Evolutionary conservation across 148 eudicot species (phyloP), one percentile per base, ranked within the genome.

Genomic region (Nepenthes mirabilis): DNA sequence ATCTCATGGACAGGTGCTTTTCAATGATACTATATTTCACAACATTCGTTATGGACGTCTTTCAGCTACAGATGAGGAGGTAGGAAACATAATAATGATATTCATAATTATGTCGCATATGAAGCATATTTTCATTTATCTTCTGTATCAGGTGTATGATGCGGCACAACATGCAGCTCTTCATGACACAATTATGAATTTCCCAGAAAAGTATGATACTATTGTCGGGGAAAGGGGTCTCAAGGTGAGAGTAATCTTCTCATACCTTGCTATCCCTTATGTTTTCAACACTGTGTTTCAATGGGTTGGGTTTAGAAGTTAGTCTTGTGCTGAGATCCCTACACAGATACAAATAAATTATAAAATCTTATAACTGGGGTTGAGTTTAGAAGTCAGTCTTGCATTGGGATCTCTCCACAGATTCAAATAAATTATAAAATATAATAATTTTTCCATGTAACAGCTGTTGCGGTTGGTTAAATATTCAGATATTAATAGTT

Each of bases 201-300:
- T 91, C 68, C 97, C 97, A 32, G 80, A 85, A 37, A 85, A 87
- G 60, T 91, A 91, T 76, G 75, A 79, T 13, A 91, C 97, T 23
- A 70, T 87, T 59, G 97, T 91, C 8, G 97, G 97, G 71, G 97
- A 91, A 76, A 83, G 97, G 68, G 94, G 94, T 56, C 80, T 86
- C 57, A 86, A 86, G 85, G 94, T 86, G 52, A 66, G 75, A 1
- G 23, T 23, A 23, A 23, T 23, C 9, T 54, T 33, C 33, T 8
- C 36, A 33, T 10, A 7, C 12, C 14, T 1, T 36, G 11, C 2
- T 6, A 33, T 55, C 36, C 2, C 33, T 55, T 55, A 14, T 11
- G 12, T 6, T 49, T 49, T 45, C 23, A 23, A 23, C 23, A 23
- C 23, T 23, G 23, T 23, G 23, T 23, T 23, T 23, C 8, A 40